Conservation (phyloP, 768 basidiomycete species). For the Podaxis carcinomalis region DNA sequence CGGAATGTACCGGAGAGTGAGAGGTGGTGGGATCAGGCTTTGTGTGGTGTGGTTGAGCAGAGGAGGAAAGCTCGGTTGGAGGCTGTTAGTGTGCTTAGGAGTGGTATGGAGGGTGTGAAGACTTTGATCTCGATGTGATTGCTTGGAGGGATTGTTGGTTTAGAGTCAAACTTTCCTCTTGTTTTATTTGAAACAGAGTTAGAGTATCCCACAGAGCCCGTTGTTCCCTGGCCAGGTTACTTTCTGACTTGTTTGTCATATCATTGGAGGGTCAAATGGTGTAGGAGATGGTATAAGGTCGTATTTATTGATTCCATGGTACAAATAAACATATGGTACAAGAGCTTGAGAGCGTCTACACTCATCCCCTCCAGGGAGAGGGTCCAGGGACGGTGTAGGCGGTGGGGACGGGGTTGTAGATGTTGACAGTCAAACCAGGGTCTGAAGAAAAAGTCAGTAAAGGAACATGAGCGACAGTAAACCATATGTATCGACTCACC, state of each 20-base stretch:
- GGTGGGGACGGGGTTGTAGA: slow-evolving; percentile 24
- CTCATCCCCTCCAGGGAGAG: slow-evolving; percentile 14
- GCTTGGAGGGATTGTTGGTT: background rate
- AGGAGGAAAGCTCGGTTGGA: slow-evolving; percentile 29
- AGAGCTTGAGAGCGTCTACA: background rate
- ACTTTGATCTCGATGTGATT: slow-evolving; percentile 7
- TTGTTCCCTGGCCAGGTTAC: background rate
- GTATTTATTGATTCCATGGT: background rate
- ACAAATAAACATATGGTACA: background rate
- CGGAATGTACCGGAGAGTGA: slow-evolving; percentile 49
- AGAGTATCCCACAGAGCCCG: background rate
- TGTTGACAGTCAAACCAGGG: slow-evolving; percentile 23
- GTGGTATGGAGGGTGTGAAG: slow-evolving; percentile 32
- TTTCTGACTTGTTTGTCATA: background rate
- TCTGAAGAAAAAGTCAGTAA: slow-evolving; percentile 12
- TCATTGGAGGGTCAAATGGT: background rate
- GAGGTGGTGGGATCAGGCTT: slow-evolving; percentile 67
- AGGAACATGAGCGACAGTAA: background rate
- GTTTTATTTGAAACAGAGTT: background rate
- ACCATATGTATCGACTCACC: slow-evolving; percentile 18
- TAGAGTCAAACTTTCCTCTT: too few species aligned
- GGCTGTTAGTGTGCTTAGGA: slow-evolving; percentile 28
- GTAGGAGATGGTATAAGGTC: background rate
- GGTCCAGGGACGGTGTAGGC: slow-evolving; percentile 23
- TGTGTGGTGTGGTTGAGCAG: slow-evolving; percentile 44